Base-by-base conservation (phyloP, 805 yeast genomes). In the Lachancea meyersii region DNA sequence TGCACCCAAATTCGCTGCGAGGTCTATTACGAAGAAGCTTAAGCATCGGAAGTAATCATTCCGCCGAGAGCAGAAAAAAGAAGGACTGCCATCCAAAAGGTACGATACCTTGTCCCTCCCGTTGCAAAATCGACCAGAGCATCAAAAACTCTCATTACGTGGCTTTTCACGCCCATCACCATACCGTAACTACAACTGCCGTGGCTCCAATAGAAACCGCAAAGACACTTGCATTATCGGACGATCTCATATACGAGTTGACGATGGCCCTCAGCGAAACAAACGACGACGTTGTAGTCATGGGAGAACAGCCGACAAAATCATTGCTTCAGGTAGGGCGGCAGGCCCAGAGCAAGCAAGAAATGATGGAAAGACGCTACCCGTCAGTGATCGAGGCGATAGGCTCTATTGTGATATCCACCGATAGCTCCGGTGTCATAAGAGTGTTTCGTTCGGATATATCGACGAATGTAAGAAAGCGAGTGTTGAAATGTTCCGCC, bases 361-460 rank as follows among this genome's bases (percentile, higher is more conserved):
- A 36, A 27, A 5, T 28, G 14, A 9, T 31, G 4, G 35, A 37
- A 16, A 28, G 24, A 17, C 22, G 37, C 6, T 31, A 48, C 6
- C 55, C 64, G 24, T 53, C 61, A 17, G 56, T 55, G 22, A 58
- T 53, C 16, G 58, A 60, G 11, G 54, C 56, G 8, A 61, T 68
- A 31, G 72, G 72, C 1, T 52, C 63, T 0, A 80, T 87, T 34
- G 75, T 87, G 13, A 80, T 88, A 2, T 80, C 93, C 1, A 78
- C 91, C 0, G 97, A 88, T 61, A 76, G 75, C 43, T 63, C 68
- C 18, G 96, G 96, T 0, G 51, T 72, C 2, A 83, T 88, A 23
- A 64, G 93, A 35, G 83, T 88, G 0, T 85, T 84, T 58, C 70
- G 97, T 55, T 82, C 86, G 44, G 97, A 88, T 59, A 71, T 82